These are phyloP conservation scores for Strombidium stylifer DNA, from an alignment of 73 alveolate genomes.

Conservation along the genomic window DNA sequence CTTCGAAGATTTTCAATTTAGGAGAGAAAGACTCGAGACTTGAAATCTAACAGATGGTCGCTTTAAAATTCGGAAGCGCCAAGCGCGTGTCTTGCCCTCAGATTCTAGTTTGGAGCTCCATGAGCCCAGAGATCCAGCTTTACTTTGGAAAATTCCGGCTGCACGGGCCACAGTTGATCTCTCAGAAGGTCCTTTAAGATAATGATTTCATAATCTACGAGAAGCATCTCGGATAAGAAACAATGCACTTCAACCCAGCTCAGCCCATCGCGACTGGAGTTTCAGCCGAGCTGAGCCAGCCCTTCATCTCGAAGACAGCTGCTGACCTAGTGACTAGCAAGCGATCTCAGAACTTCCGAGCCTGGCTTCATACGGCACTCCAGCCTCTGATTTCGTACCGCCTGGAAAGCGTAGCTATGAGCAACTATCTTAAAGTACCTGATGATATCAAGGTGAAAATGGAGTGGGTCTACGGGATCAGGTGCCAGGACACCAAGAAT, in stretches of 20 bases:
- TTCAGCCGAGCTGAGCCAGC: too few relatives aligned
- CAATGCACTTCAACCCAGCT: too few relatives aligned
- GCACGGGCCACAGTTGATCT: slow-evolving; percentile 68
- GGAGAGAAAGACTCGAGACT: slow-evolving; percentile 71
- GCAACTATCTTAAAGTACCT: slow-evolving; percentile 31
- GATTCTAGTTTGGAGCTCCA: slow-evolving; percentile 57
- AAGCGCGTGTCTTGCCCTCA: slow-evolving; percentile 57
- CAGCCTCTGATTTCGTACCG: slow-evolving; percentile 51
- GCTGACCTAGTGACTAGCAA: slow-evolving; percentile 40
- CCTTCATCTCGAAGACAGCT: slow-evolving; percentile 20
- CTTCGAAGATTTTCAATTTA: slow-evolving; percentile 82
- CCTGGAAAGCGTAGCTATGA: slow-evolving; percentile 23
- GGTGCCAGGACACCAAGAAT: slow-evolving; percentile 86
- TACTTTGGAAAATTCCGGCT: slow-evolving; percentile 65
- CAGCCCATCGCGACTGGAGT: too few relatives aligned
- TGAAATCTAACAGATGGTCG: slow-evolving; percentile 70
- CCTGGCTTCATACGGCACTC: slow-evolving; percentile 59
- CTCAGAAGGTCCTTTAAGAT: slow-evolving; percentile 57
- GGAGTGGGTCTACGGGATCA: slow-evolving; percentile 97
- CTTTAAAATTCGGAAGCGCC: slow-evolving; percentile 63
- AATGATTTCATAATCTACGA: slow-evolving; percentile 52
- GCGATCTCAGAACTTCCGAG: slow-evolving; percentile 36
- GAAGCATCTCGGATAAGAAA: too few relatives aligned
- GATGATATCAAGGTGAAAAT: slow-evolving; percentile 59
- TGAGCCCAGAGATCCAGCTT: slow-evolving; percentile 66